These are phyloP conservation scores for Chlamydomonas schloesseri DNA, from an alignment of 139 green algal genomes.

Conservation along the genomic window DNA sequence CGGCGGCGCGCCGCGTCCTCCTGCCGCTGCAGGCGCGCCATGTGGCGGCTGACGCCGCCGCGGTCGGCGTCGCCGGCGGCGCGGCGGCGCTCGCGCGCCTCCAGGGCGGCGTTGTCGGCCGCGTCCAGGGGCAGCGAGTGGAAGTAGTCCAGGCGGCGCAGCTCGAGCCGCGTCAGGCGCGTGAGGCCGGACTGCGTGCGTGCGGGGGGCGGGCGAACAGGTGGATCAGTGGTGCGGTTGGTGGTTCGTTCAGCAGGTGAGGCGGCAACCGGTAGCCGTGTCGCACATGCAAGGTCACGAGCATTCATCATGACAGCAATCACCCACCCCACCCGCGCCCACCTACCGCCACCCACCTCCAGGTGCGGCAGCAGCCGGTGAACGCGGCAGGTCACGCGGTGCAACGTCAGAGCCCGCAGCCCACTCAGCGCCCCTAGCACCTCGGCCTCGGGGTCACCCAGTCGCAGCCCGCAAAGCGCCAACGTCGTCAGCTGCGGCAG, in stretches of 20 bases:
- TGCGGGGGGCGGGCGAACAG: background rate
- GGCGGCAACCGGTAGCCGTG: too few species aligned
- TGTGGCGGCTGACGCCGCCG: too few species aligned
- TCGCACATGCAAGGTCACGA: too few species aligned
- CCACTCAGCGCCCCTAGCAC: background rate
- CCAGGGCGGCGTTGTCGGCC: background rate
- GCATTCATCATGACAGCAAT: too few species aligned
- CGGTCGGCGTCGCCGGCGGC: background rate
- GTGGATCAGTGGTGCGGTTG: too few species aligned
- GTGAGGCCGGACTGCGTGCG: background rate
- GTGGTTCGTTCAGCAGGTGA: background rate
- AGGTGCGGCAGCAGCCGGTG: conserved; percentile 2
- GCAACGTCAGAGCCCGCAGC: background rate
- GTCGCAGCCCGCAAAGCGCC: background rate
- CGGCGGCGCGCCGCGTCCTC: too few species aligned
- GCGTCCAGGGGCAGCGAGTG: background rate
- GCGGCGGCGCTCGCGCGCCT: background rate
- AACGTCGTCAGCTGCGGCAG: background rate
- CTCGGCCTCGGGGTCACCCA: background rate
- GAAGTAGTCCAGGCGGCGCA: background rate
- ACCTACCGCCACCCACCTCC: too few species aligned
- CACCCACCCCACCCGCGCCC: too few species aligned
- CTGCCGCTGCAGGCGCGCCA: too few species aligned
- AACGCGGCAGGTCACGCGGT: background rate
- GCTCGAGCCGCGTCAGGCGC: conserved; percentile 2